These are phyloP conservation scores for Oryza glumipatula DNA, from an alignment of 176 grass and related monocot species.

Conservation along the genomic window DNA sequence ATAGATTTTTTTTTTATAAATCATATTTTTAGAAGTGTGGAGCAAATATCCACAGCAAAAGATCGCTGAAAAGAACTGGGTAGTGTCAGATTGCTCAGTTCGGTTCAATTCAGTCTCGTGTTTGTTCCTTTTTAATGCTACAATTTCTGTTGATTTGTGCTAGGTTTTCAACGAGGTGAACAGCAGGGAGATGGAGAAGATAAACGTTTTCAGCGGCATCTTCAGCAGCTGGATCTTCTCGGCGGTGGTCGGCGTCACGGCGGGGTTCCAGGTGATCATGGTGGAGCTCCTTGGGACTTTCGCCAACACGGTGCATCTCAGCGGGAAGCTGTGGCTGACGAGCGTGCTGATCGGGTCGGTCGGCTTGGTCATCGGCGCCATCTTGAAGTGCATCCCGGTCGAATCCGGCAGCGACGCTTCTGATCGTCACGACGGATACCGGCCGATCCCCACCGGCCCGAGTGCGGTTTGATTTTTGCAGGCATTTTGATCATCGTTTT, in stretches of 20 bases:
- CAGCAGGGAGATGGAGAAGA: conserved; percentile 94
- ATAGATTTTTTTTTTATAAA: too few species aligned
- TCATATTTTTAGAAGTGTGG: too few species aligned
- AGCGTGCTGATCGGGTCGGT: conserved; percentile 67
- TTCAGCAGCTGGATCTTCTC: conserved; percentile 81
- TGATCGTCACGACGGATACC: conserved; percentile 48
- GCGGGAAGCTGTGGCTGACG: conserved; percentile 58
- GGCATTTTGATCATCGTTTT: neutral
- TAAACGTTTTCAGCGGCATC: conserved; percentile 79
- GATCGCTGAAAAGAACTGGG: too few species aligned
- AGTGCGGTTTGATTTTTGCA: conserved; percentile 53
- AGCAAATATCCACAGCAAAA: too few species aligned
- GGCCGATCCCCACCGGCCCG: conserved; percentile 71
- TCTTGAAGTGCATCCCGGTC: conserved; percentile 73
- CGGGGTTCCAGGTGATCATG: conserved; percentile 75
- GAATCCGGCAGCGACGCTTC: conserved; percentile 19
- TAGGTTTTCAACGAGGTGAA: conserved; percentile 99
- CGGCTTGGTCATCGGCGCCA: conserved; percentile 63
- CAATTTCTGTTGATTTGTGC: too few species aligned
- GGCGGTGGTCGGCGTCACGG: conserved; percentile 60
- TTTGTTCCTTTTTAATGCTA: neutral
- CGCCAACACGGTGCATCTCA: conserved; percentile 73
- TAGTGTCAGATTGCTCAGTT: neutral
- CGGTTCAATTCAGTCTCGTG: neutral
- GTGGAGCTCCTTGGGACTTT: conserved; percentile 81